Evolutionary conservation across 345 rosid genomes (phyloP), one percentile per base, ranked within the genome.

Genomic region (Syzygium aromaticum): DNA sequence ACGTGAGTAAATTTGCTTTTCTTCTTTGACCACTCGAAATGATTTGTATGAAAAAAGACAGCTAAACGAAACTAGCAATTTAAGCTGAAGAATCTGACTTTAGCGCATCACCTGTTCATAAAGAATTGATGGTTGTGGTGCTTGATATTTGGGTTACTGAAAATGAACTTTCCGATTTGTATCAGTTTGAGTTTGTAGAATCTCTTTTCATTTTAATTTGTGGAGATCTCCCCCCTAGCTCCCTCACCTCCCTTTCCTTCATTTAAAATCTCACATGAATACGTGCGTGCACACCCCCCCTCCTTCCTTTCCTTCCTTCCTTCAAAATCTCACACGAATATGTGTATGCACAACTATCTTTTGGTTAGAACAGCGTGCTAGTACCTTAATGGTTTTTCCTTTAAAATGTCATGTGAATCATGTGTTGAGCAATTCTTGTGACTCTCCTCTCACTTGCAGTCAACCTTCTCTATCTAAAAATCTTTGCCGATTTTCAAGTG

Each of bases 1-100:
- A 96, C 99, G 98, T 98, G 90, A 92, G 99, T 90, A 19, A 52
- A 52, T 25, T 73, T 40, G 38, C 83, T 77, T 51, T 51, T 33
- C 64, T 61, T 28, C 82, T 53, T 30, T 30, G 52, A 54, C 49
- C 51, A 51, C 53, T 22, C 2, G 51, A 73, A 23, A 52, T 38
- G 30, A 56, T 43, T 38, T 52, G 53, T 54, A 78, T 11, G 3
- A 21, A 73, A 59, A 59, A 84, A 21, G n/a, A 38, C 10, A 73
- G 82, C 49, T 1, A 33, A 67, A 21, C 7, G 14, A 73, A 84
- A 84, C 54, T 54, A 51, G 33, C 86, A 84, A 46, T 27, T 57
- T 52, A 2, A 54, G 59, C 86, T 53, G 86, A 84, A 16, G 16
- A 30, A 28, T 84, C 43, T 17, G 52, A 25, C 63, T 57, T 57